A percentile compares a stretch with the other conserved stretches of the same genome.
Evolutionary conservation across 768 basidiomycete genomes (phyloP).

Genomic region (Dendrothele bispora): DNA sequence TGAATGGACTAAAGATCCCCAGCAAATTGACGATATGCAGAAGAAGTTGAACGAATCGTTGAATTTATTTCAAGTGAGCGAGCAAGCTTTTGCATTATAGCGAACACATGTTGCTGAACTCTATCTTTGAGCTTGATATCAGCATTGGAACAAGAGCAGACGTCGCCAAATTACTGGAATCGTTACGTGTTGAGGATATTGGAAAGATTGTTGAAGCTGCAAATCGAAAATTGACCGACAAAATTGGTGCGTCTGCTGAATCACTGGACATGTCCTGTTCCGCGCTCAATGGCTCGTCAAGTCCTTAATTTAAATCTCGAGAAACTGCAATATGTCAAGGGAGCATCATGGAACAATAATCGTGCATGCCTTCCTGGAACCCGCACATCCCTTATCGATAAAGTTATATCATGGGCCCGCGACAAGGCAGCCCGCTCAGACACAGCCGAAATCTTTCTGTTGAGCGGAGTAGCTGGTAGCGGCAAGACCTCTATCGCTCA

Average conservation of each 20-base stretch:
- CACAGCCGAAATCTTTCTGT: constrained; percentile 6
- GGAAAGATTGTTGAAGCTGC: neutral
- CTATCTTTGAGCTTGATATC: neutral
- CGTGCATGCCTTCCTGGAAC: neutral
- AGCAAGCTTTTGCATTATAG: neutral
- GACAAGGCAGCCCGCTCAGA: no score
- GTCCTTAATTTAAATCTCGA: neutral
- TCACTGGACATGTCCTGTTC: neutral
- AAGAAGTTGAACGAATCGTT: neutral
- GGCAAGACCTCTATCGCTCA: constrained; percentile 29
- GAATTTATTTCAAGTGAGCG: constrained; percentile 1
- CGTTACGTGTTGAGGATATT: neutral
- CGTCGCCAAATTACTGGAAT: neutral
- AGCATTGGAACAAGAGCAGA: neutral
- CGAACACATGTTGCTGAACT: neutral
- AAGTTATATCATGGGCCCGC: neutral
- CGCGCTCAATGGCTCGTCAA: neutral
- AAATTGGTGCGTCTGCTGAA: neutral
- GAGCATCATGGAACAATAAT: neutral
- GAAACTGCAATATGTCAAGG: neutral
- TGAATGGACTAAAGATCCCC: neutral
- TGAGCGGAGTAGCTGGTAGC: constrained; percentile 17
- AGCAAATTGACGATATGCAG: neutral
- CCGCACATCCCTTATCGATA: neutral
- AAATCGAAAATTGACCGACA: neutral